phyloP scores from a whole-genome alignment of 352 stramenopile species.

The Phytophthora europaea region DNA sequence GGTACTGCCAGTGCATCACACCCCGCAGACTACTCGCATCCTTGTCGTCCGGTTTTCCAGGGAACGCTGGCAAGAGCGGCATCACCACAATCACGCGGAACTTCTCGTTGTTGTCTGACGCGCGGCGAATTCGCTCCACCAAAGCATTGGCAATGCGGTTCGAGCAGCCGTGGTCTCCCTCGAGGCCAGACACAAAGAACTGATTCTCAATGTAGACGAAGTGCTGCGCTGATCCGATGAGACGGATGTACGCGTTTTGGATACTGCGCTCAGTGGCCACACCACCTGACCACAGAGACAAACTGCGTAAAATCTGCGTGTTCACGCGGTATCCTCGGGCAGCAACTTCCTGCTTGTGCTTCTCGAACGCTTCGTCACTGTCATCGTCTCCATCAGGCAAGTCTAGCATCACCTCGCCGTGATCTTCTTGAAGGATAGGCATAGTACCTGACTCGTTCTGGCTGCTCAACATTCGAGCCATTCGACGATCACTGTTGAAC shows the following conservation, averaged over 20 bases:
- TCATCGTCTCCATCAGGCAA: conserved; percentile 40
- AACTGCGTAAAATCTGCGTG: conserved; percentile 78
- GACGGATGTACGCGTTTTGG: conserved; percentile 90
- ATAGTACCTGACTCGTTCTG: conserved; percentile 35
- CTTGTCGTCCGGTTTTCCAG: conserved; percentile 82
- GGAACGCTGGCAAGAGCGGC: conserved; percentile 86
- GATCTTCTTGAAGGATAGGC: conserved; percentile 37
- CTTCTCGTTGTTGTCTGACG: conserved; percentile 82
- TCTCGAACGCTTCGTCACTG: conserved; percentile 41
- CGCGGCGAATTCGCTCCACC: conserved; percentile 78
- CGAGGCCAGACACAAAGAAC: conserved; percentile 90
- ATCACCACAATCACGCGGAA: conserved; percentile 91
- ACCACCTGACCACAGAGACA: conserved; percentile 87
- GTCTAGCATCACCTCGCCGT: conserved; percentile 24
- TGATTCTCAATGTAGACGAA: conserved; percentile 96
- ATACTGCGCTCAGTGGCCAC: conserved; percentile 89
- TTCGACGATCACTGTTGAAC: conserved; percentile 55
- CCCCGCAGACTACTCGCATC: conserved; percentile 83
- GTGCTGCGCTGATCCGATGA: conserved; percentile 88
- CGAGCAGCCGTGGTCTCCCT: conserved; percentile 81
- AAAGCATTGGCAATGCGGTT: conserved; percentile 89
- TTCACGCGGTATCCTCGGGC: conserved; percentile 60
- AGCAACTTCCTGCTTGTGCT: conserved; percentile 39
- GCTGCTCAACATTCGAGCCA: conserved; percentile 41
- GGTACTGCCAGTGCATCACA: conserved; percentile 92